Base-by-base conservation (phyloP, 2,329 filamentous ascomycete species). In the Fusarium sacchari region DNA sequence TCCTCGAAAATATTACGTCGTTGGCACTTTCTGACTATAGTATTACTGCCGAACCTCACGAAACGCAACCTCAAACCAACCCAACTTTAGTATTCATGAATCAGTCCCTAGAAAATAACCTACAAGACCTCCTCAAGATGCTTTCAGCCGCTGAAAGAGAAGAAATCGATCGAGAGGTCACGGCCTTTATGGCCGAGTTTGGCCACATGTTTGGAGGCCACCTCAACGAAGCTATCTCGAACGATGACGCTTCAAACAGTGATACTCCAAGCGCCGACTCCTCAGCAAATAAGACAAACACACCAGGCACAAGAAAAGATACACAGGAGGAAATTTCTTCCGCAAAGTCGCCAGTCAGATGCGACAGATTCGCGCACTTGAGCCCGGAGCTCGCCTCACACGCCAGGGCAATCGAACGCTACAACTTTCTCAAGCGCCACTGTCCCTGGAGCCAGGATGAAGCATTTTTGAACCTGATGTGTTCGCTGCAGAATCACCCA, bases 341-440 rank as follows among this genome's bases (percentile, higher is more conserved):
- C 15, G 18, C 22, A 11, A 17, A 12, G 28, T 3, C 22, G 28
- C 9, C n/a, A 12, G 9, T 17, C 15, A 26, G 14, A 15, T 17
- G 36, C 8, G 24, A 43, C 20, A 22, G 18, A 28, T 50, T 59
- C 8, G 14, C 43, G 4, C 26, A 44, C 17, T 47, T 66, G 15
- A 26, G 6, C 26, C n/a, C 44, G 1, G 61, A 60, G 6, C 43
- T 67, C 20, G 37, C 64, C 14, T 67, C 61, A 24, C 43, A 60
- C 22, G 43, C n/a, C 12, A 40, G 13, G 14, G 61, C 34, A 30
- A 34, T 59, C 28, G 64, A 50, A 39, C 10, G n/a, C 43, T 50
- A 36, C 37, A 20, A 32, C 22, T 66, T 67, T 17, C 10, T 66
- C 20, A 39, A 43, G 28, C 20, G 24, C 14, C 30, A 59, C n/a